A percentile compares a stretch with the other conserved stretches of the same genome.
These are phyloP conservation scores for Wickerhamiella pararugosa DNA, from an alignment of 1,139 yeast species.

Conservation along the genomic window DNA sequence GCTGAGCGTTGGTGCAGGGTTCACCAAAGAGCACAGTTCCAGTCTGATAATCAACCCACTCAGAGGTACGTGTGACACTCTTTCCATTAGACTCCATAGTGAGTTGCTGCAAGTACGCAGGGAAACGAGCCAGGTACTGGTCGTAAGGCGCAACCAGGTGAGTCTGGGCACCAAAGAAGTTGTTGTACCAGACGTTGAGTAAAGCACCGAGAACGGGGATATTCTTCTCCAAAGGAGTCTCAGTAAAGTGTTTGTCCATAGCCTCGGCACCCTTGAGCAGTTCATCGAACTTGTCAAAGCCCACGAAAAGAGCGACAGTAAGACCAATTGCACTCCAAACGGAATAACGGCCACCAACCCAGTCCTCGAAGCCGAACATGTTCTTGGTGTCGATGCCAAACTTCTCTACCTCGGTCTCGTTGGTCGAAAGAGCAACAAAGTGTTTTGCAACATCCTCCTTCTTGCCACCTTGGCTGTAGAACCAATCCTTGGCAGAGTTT, in stretches of 20 bases:
- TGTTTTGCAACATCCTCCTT: constrained; percentile 76
- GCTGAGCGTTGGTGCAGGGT: constrained; percentile 98
- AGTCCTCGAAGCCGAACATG: constrained; percentile 95
- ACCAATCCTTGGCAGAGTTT: constrained; percentile 88
- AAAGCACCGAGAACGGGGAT: constrained; percentile 90
- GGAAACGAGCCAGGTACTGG: constrained; percentile 97
- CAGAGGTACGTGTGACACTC: constrained; percentile 84
- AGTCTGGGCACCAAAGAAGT: constrained; percentile 95
- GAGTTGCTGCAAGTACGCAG: constrained; percentile 95
- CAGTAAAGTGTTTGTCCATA: constrained; percentile 75
- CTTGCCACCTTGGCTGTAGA: constrained; percentile 57
- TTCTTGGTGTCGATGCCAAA: constrained; percentile 95
- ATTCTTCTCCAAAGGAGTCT: constrained; percentile 76
- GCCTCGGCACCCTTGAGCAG: constrained; percentile 97
- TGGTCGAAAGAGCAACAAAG: constrained; percentile 92
- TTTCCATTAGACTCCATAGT: constrained; percentile 99
- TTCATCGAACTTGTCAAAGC: constrained; percentile 79
- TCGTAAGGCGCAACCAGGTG: constrained; percentile 97
- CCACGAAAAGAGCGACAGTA: constrained; percentile 87
- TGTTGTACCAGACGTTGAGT: constrained; percentile 93
- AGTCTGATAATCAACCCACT: constrained; percentile 84
- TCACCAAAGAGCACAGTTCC: constrained; percentile 95
- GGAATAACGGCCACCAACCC: constrained; percentile 99
- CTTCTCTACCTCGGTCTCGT: constrained; percentile 76
- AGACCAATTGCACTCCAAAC: constrained; percentile 99